Percentiles rank a stretch among this genome's conserved stretches.
phyloP scores from a whole-genome alignment of 306 rosid genomes.

The Elaeagnus macrophylla region DNA sequence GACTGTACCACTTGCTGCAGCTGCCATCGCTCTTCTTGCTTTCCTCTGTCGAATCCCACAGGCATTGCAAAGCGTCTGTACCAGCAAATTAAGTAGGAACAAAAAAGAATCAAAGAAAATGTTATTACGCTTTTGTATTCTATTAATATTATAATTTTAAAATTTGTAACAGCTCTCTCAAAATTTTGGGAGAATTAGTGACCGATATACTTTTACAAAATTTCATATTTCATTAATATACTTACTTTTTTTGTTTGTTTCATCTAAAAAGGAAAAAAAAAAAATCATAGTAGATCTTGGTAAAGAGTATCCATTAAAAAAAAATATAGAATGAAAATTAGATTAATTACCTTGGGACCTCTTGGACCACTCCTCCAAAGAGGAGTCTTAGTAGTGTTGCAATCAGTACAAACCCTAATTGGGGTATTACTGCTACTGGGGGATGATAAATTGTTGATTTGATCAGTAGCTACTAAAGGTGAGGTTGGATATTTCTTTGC shows the following conservation, averaged over 20 bases:
- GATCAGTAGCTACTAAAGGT: conserved; percentile 24
- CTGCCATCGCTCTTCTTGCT: conserved; percentile 77
- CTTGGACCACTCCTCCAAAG: conserved; percentile 98
- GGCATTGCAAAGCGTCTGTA: conserved; percentile 87
- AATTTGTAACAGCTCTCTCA: too few species aligned
- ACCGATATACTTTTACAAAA: too few species aligned
- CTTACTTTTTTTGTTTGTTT: too few species aligned
- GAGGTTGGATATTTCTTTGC: conserved; percentile 24
- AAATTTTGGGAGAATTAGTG: too few species aligned
- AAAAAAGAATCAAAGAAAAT: not conserved
- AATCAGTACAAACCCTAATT: conserved; percentile 84
- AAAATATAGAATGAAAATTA: not conserved
- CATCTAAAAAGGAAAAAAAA: too few species aligned
- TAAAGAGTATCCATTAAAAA: too few species aligned
- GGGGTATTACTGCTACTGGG: conserved; percentile 20
- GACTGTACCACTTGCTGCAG: conserved; percentile 38
- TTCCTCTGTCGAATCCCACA: conserved; percentile 96
- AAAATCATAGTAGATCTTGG: too few species aligned
- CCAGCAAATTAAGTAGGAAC: not conserved
- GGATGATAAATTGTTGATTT: conserved; percentile 29
- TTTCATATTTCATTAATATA: too few species aligned
- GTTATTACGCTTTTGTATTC: too few species aligned
- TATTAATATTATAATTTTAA: too few species aligned
- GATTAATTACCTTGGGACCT: conserved; percentile 80
- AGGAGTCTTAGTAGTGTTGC: conserved; percentile 92